Percentiles rank a stretch among this genome's conserved stretches.
These are phyloP conservation scores for Quercus engelmannii DNA, from an alignment of 306 rosid species.

Conservation along the genomic window DNA sequence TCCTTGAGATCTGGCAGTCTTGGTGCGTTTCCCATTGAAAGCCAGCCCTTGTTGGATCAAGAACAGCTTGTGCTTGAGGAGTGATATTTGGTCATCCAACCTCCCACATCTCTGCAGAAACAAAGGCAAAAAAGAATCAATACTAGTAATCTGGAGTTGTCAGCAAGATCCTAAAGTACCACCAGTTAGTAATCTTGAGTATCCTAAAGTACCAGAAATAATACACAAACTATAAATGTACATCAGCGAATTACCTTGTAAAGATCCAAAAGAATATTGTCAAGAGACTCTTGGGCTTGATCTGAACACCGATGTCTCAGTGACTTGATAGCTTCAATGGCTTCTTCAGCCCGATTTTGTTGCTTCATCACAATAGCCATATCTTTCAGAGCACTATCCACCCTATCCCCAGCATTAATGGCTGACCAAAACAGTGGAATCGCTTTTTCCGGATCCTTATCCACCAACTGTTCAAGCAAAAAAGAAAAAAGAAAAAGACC, in stretches of 20 bases:
- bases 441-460: conserved; percentile 95
- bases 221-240: neutral
- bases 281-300: conserved; percentile 97
- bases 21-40: conserved; percentile 95
- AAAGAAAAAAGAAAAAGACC: neutral
- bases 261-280: conserved; percentile 89
- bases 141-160: neutral
- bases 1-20: conserved; percentile 98
- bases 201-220: neutral
- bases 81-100: conserved; percentile 78
- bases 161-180: neutral
- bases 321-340: conserved; percentile 92
- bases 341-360: conserved; percentile 93
- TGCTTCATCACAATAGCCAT: conserved; percentile 99
- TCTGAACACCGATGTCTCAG: conserved; percentile 82
- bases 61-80: conserved; percentile 74
- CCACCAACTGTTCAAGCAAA: conserved; percentile 59
- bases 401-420: conserved; percentile 94
- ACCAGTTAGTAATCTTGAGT: no score
- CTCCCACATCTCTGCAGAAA: conserved; percentile 83
- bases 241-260: conserved; percentile 55
- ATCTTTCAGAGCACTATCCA: conserved; percentile 93
- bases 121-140: neutral
- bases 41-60: conserved; percentile 95
- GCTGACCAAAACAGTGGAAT: conserved; percentile 97